A percentile compares a stretch with the other conserved stretches of the same genome.
Evolutionary conservation across 148 eudicot species (phyloP).

Genomic region (Euryodendron excelsum): DNA sequence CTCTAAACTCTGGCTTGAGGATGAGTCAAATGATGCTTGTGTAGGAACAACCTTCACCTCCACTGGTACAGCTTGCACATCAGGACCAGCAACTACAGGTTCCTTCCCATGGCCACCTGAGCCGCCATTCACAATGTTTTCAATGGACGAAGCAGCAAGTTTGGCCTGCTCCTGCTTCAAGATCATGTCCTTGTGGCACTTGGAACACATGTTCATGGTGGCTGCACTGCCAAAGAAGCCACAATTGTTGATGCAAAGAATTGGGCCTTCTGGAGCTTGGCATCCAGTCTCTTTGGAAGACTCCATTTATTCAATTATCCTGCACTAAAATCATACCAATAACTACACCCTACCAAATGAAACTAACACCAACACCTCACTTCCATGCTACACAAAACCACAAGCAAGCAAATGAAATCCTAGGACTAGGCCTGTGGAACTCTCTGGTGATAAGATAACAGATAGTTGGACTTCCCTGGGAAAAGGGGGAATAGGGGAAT

Average conservation of each 20-base stretch:
- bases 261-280: neutral
- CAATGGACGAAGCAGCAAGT: neutral
- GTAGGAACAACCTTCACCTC: neutral
- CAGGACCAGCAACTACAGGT: neutral
- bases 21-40: neutral
- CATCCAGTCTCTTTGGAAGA: neutral
- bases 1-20: neutral
- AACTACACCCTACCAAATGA: neutral
- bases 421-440: no score
- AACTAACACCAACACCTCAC: neutral
- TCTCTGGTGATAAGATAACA: neutral
- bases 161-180: neutral
- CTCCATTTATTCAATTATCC: neutral
- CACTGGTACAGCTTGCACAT: neutral
- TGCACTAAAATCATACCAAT: neutral
- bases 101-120: neutral
- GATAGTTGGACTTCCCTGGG: no score
- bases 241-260: neutral
- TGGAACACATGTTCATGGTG: neutral
- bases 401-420: neutral
- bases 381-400: neutral
- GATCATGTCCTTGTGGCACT: constrained; percentile 7
- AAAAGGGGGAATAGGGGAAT: no score
- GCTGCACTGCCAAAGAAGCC: constrained; percentile 5
- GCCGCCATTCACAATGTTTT: neutral